Base-by-base conservation (phyloP, 2,329 filamentous ascomycete species). In the Trichoderma semiorbis region DNA sequence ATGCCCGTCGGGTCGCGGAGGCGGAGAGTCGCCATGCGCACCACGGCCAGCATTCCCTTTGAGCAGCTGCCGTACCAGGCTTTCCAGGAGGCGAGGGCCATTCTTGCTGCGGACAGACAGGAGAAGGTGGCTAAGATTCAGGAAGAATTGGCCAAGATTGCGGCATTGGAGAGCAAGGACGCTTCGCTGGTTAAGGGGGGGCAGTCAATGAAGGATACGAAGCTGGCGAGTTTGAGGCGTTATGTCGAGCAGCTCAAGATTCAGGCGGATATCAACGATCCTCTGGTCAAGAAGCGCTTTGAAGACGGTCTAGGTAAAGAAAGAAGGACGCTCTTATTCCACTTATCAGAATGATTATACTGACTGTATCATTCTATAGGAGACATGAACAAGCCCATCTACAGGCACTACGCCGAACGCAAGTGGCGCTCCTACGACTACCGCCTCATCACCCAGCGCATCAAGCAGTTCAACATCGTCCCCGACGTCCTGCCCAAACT, bases 311-410 rank as follows among this genome's bases (percentile, higher is more conserved):
- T 91, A 77, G 94, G 95, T 97, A 85, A 32, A 21, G 7, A 28
- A 7, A 30, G 4, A 12, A 26, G 12, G 18, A 16, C 16, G 5
- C 18, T 58, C 7, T 14, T 0, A 6, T 57, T 5, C 2, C 1
- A 11, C 7, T 5, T 2, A 3, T 4, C 8, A 14, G 28, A 21
- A 60, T 34, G 11, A 3, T 21, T 12, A 7, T 32, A 6, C 66
- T 69, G 11, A 69, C 36, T 6, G 7, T 30, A n/a, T n/a, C 7
- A 26, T 16, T 34, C 18, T 43, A 2, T 26, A 98, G 95, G 92
- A 75, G 94, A 98, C 82, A 95, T 98, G 94, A 91, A 89, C 84
- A 97, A 97, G 82, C 95, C 95, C 74, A 95, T 99, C 79, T 99
- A 99, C 85, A 93, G 95, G 75, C 89, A 93, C 81, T 91, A 98